phyloP scores from a whole-genome alignment of 345 rosid genomes.

The Reutealis trisperma region DNA sequence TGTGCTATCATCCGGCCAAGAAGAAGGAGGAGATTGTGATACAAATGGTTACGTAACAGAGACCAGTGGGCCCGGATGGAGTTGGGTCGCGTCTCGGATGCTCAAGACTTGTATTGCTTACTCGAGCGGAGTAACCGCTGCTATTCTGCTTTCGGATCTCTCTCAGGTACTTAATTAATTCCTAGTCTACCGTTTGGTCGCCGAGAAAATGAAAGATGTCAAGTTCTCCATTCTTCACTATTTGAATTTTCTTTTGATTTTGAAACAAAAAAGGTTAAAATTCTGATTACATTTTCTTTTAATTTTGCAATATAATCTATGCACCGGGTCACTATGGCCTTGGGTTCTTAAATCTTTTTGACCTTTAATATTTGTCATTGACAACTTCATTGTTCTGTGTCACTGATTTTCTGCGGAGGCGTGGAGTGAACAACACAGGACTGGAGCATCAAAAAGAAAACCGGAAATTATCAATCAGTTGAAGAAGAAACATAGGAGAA shows the following conservation, averaged over 20 bases:
- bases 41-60: conserved; percentile 24
- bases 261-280: not conserved
- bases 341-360: not conserved
- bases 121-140: conserved; percentile 90
- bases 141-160: conserved; percentile 81
- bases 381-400: not conserved
- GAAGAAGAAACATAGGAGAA: conserved; percentile 66
- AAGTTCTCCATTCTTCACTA: not conserved
- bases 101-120: conserved; percentile 77
- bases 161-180: conserved; percentile 51
- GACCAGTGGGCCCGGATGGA: conserved; percentile 65
- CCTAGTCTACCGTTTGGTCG: conserved; percentile 2
- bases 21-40: conserved; percentile 18
- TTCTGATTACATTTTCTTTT: not conserved
- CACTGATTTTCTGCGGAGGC: conserved; percentile 40
- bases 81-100: conserved; percentile 75
- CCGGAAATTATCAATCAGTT: conserved; percentile 62
- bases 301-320: not conserved
- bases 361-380: not conserved
- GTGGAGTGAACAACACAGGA: conserved; percentile 72
- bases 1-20: conserved; percentile 44
- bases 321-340: too few species aligned
- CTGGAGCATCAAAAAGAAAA: conserved; percentile 56
- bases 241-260: not conserved
- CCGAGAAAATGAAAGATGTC: not conserved